phyloP scores from a whole-genome alignment of 305 asterid genomes.

The Fraxinus velutina region DNA sequence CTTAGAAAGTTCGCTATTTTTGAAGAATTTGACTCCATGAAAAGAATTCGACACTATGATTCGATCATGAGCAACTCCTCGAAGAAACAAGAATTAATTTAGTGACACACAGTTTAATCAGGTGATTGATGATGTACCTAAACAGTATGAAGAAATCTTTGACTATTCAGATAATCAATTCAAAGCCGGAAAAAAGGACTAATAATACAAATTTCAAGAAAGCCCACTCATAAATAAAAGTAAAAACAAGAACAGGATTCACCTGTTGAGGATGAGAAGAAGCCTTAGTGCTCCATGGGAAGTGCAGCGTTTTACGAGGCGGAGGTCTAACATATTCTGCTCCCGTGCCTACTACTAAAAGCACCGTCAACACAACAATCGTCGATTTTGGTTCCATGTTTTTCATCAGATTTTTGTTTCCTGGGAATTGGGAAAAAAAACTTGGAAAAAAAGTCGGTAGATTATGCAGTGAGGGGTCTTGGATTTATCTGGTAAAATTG shows the following conservation, averaged over 20 bases:
- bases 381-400: constrained; percentile 28
- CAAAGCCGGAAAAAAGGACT: not conserved
- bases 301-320: constrained; percentile 54
- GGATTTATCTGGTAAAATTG: not conserved
- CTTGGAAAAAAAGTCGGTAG: not conserved
- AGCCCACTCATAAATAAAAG: not conserved
- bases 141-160: not conserved
- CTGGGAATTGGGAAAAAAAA: not conserved
- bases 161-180: not conserved
- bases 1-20: not conserved
- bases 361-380: constrained; percentile 9
- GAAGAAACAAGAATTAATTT: not conserved
- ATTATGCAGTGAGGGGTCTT: not conserved
- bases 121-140: not conserved
- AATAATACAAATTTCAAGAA: not conserved
- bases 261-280: constrained; percentile 75
- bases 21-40: not conserved
- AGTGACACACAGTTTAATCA: not conserved
- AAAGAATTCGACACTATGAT: not conserved
- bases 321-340: constrained; percentile 69
- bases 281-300: constrained; percentile 43
- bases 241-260: not conserved
- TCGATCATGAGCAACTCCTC: not conserved
- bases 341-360: constrained; percentile 11
- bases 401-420: not conserved